A percentile compares a stretch with the other conserved stretches of the same genome.
phyloP scores from a whole-genome alignment of 1,284 basidiomycete genomes.

The Ganoderma leucocontextum region DNA sequence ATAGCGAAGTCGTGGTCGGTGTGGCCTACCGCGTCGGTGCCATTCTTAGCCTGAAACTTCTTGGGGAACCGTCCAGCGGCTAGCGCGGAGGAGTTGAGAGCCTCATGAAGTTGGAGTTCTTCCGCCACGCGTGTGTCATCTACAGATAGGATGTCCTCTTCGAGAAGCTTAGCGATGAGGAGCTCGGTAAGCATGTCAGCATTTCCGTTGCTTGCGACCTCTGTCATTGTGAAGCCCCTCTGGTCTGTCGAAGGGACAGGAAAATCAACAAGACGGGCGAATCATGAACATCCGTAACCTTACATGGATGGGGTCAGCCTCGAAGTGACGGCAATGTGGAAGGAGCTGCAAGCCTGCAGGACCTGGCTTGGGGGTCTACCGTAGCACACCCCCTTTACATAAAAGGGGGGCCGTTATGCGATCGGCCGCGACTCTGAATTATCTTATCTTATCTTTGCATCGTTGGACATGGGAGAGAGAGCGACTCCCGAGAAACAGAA shows the following conservation, averaged over 20 bases:
- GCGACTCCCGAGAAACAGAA: background rate
- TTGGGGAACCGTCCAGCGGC: slow-evolving; percentile 37
- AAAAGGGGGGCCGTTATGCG: background rate
- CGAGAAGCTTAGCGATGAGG: slow-evolving; percentile 48
- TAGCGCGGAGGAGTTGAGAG: slow-evolving; percentile 33
- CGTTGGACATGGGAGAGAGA: background rate
- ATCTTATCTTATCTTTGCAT: slow-evolving; percentile 6
- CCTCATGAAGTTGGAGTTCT: slow-evolving; percentile 43
- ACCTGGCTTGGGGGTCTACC: background rate
- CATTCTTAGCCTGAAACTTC: slow-evolving; percentile 23
- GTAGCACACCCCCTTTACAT: slow-evolving; percentile 1
- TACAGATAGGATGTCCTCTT: slow-evolving; percentile 43
- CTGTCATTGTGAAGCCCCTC: slow-evolving; percentile 12
- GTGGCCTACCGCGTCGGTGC: slow-evolving; percentile 6
- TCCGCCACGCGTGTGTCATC: slow-evolving; percentile 43
- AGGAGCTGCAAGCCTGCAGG: background rate
- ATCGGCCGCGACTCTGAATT: background rate
- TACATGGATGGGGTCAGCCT: background rate
- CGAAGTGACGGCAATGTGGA: background rate
- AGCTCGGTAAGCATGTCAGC: slow-evolving; percentile 39
- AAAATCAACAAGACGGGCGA: background rate
- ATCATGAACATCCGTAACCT: background rate
- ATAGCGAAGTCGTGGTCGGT: slow-evolving; percentile 45
- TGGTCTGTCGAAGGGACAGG: background rate
- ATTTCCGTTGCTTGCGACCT: slow-evolving; percentile 18